Base-by-base conservation (phyloP, 352 stramenopile genomes). In the Globisporangium mamillatum region DNA sequence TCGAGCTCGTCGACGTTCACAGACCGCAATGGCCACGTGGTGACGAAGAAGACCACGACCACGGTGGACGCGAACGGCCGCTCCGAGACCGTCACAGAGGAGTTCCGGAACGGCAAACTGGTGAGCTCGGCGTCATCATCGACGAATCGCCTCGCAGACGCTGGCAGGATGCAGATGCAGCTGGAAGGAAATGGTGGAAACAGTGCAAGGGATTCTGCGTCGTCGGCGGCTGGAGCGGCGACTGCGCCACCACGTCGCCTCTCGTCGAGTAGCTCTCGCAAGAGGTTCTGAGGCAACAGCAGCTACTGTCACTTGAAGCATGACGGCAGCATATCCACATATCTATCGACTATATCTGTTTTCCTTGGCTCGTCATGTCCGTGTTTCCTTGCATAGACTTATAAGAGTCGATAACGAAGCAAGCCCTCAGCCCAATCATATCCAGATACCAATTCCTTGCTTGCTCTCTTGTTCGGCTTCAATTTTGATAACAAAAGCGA, bases 21-120 rank as follows among this genome's bases (percentile, higher is more conserved):
- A 12, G 84, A 95, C 57, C 82, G 73, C 24, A 90, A 82, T 58
- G 87, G 87, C 7, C 79, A 88, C 44, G 63, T 83, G n/a, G 75
- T 95, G n/a, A 91, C 74, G 6, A 87, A 88, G 65, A 92, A 89
- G 72, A 93, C 84, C 48, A 92, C 76, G 32, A 91, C 83, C 4
- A 93, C 78, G 0, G 75, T 75, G 4, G 79, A 79, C 18, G 34
- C 74, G 0, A 79, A 87, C 64, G 87, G 87, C 25, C 75, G 75
- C 6, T 70, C 71, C 0, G 79, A 92, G 67, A 90, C 82, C 2
- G 61, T 86, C 14, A 90, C 82, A 25, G 85, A 95, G 55, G 85
- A 93, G 63, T 95, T 76, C 63, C 66, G 75, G n/a, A 87, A 93
- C 60, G 87, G 87, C 2, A 80, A 79, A 3, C 71, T 93, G 25